Evolutionary conservation across 2,329 filamentous ascomycete species (phyloP).

Genomic region (Talaromyces pinophilus): DNA sequence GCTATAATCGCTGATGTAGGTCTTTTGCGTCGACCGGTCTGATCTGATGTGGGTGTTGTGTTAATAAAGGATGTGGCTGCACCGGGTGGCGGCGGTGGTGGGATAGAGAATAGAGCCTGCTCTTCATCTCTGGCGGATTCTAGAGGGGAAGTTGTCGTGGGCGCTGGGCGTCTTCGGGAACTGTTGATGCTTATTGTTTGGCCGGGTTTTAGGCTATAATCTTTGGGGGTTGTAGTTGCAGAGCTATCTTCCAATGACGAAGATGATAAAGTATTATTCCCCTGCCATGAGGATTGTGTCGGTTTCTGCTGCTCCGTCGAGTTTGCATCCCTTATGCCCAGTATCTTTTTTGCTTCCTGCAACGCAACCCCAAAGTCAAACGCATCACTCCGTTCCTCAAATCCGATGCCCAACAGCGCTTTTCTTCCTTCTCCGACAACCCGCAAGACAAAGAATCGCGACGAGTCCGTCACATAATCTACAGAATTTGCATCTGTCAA

Average conservation of each 20-base stretch:
- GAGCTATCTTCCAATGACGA: not conserved
- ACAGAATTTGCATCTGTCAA: constrained; percentile 68
- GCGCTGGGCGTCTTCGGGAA: constrained; percentile 54
- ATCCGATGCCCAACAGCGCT: constrained; percentile 79
- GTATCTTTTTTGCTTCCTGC: constrained; percentile 72
- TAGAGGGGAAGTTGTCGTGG: constrained; percentile 14
- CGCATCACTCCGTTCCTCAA: constrained; percentile 81
- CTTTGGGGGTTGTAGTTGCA: constrained; percentile 46
- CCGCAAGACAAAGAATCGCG: constrained; percentile 79
- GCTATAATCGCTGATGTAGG: constrained; percentile 55
- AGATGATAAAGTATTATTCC: not conserved
- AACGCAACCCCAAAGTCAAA: constrained; percentile 82
- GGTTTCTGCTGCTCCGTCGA: not conserved
- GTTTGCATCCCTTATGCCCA: constrained; percentile 58
- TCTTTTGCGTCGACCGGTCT: constrained; percentile 60
- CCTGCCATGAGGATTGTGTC: constrained; percentile 23
- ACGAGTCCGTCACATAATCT: constrained; percentile 76
- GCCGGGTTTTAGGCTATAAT: constrained; percentile 84
- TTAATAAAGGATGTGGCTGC: constrained; percentile 50
- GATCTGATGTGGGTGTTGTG: constrained; percentile 6
- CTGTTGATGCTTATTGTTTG: constrained; percentile 85
- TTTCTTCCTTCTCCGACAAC: constrained; percentile 77
- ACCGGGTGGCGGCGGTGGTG: constrained; percentile 62
- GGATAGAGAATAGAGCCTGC: constrained; percentile 67
- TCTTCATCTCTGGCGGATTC: constrained; percentile 40